Base-by-base conservation (phyloP, 1,284 basidiomycete genomes). In the Microbotryum silenes-acaulis region DNA sequence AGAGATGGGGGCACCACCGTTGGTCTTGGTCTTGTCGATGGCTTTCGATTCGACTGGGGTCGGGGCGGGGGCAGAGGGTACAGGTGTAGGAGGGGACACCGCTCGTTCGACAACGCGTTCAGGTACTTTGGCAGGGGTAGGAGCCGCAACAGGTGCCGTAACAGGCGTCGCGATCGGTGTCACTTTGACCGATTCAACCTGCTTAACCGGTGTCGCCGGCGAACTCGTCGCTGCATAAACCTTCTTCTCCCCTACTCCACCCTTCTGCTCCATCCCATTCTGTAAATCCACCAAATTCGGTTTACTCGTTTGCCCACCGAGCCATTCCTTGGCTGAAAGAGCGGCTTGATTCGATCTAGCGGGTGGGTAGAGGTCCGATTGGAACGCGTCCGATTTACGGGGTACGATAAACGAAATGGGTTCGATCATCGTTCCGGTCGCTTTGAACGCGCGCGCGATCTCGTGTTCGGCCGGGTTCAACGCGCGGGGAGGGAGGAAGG, bases 341-440 rank as follows among this genome's bases (percentile, higher is more conserved):
- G 89, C 84, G 14, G 92, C 83, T 72, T 92, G 87, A 52, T 81
- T 76, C 10, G 89, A 89, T 0, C 85, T 85, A 1, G 91, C 94
- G 20, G 89, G 88, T 2, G 94, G 93, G 82, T 85, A 97, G 74
- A 98, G 94, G 76, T 94, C 91, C 16, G 89, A 85, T 77, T 90
- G 90, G 85, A 92, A 93, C 5, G 84, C 82, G 63, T 92, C 89
- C 29, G 88, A 81, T 85, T 88, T 92, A 69, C 93, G 84, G 14
- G 93, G 94, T 21, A 97, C 91, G 71, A 92, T 87, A 78, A 97
- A 97, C 1, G 85, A 85, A 70, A 97, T 87, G 3, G 92, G 89
- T 74, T 97, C 91, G 63, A 97, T 55, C 42, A 54, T 63, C 23
- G 37, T 21, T 8, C 55, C 63, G 44, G 65, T 54, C 6, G 67